Percentiles rank a stretch among this genome's conserved stretches.
phyloP scores from a whole-genome alignment of 257 asterid species.

The Oldenlandia corymbosa region DNA sequence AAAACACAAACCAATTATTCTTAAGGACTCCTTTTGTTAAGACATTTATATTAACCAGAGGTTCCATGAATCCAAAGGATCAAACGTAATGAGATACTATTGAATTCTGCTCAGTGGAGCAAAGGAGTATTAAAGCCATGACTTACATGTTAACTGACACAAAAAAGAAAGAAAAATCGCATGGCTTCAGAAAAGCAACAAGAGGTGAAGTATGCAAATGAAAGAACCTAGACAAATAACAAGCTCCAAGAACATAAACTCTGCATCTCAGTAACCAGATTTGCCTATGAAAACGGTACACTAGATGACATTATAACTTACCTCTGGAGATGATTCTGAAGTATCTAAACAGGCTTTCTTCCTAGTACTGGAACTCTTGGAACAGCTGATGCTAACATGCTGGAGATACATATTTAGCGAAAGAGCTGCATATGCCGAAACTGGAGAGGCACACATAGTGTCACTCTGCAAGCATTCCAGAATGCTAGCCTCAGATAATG shows the following conservation, averaged over 20 bases:
- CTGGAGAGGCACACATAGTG: constrained; percentile 35
- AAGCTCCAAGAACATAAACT: background rate
- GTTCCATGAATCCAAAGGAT: background rate
- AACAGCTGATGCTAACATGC: constrained; percentile 34
- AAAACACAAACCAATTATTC: background rate
- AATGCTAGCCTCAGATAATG: constrained; percentile 71
- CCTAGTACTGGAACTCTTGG: constrained; percentile 10
- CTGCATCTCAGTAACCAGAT: background rate
- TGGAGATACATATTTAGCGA: constrained; percentile 61
- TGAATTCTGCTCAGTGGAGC: background rate
- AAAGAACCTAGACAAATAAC: background rate
- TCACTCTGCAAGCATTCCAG: constrained; percentile 53
- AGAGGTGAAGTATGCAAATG: background rate
- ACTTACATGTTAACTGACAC: background rate
- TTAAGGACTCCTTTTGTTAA: background rate
- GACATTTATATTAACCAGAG: background rate
- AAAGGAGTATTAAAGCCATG: background rate
- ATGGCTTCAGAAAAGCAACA: background rate
- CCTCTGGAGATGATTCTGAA: constrained; percentile 41
- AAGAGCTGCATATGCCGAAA: constrained; percentile 69
- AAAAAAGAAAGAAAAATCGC: background rate
- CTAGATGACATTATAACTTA: constrained; percentile 29
- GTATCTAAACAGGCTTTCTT: constrained; percentile 9
- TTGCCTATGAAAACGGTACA: background rate
- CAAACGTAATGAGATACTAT: background rate